Evolutionary conservation across 345 rosid genomes (phyloP), one percentile per base, ranked within the genome.

Genomic region (Passiflora organensis): DNA sequence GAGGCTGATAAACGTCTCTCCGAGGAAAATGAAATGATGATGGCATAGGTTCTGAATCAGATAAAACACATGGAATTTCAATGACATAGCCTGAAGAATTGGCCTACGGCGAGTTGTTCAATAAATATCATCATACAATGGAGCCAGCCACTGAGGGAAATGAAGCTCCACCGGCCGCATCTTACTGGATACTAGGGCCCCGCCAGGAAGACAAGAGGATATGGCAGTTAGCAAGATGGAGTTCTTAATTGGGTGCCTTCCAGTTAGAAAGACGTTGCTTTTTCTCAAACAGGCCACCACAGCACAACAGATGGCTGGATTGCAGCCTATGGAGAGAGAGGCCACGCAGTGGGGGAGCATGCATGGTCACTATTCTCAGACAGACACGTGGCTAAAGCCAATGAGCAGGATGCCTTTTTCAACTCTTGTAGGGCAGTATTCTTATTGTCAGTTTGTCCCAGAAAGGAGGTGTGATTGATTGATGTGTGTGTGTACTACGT

Each of bases 201-300:
- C 44, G 5, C 1, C 0, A 13, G 4, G 22, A 12, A 13, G 19
- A 32, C 13, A 3, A 10, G 13, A 25, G 24, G 48, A 42, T n/a
- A 15, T 18, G 13, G 6, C 18, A 39, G 55, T 39, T 19, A 23
- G 39, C 5, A 19, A 34, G n/a, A 6, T 14, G 6, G 15, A n/a
- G 22, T 46, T 23, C 52, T 60, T 49, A 42, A 18, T 36, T 28
- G 54, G 28, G 55, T 64, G 68, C 71, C 51, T 56, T 69, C 67
- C 73, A 58, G 69, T 75, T 61, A 38, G 47, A n/a, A 36, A 37
- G 54, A 19, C 56, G 21, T 13, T n/a, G 32, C 41, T n/a, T 32
- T 17, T 37, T 66, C 25, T 34, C 14, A 15, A 34, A 43, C 17
- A 3, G n/a, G 15, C 74, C 60, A 58, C 62, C 49, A 51, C 0